phyloP scores from a whole-genome alignment of 2,329 filamentous ascomycete species.

The Xylaria sp. region DNA sequence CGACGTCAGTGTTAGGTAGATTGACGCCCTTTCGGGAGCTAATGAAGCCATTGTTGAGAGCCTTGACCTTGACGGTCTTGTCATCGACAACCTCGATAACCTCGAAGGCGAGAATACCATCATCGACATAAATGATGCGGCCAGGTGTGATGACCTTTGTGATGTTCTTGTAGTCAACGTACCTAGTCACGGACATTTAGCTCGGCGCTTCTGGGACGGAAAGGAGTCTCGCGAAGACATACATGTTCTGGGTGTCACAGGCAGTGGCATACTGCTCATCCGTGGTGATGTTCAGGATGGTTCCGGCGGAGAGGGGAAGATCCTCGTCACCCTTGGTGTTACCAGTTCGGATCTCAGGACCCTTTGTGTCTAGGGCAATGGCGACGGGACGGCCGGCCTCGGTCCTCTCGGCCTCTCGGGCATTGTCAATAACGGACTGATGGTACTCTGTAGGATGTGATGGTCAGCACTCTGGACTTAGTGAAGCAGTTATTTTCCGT shows the following conservation, averaged over 20 bases:
- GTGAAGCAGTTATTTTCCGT: no score
- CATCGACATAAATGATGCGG: conserved; percentile 97
- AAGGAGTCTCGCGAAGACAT: conserved; percentile 52
- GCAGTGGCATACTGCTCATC: conserved; percentile 89
- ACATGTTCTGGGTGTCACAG: conserved; percentile 95
- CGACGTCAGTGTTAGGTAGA: conserved; percentile 97
- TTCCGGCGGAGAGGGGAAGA: conserved; percentile 84
- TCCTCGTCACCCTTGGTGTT: conserved; percentile 87
- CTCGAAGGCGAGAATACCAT: conserved; percentile 96
- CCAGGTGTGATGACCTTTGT: conserved; percentile 95
- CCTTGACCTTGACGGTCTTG: conserved; percentile 85
- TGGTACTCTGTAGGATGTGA: conserved; percentile 68
- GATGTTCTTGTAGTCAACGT: conserved; percentile 99
- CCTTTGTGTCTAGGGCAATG: conserved; percentile 86
- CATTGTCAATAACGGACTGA: conserved; percentile 97
- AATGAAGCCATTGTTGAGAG: conserved; percentile 98
- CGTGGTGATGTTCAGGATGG: conserved; percentile 94
- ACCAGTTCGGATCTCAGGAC: conserved; percentile 70
- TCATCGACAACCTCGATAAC: conserved; percentile 89
- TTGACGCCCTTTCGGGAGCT: conserved; percentile 99
- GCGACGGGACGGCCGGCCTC: conserved; percentile 87
- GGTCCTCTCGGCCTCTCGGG: conserved; percentile 82
- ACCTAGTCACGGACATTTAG: conserved; percentile 63
- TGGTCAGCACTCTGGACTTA: conserved; percentile 12
- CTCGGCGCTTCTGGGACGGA: conserved; percentile 77